phyloP scores from a whole-genome alignment of 305 asterid species.

The Plantago lanceolata region DNA sequence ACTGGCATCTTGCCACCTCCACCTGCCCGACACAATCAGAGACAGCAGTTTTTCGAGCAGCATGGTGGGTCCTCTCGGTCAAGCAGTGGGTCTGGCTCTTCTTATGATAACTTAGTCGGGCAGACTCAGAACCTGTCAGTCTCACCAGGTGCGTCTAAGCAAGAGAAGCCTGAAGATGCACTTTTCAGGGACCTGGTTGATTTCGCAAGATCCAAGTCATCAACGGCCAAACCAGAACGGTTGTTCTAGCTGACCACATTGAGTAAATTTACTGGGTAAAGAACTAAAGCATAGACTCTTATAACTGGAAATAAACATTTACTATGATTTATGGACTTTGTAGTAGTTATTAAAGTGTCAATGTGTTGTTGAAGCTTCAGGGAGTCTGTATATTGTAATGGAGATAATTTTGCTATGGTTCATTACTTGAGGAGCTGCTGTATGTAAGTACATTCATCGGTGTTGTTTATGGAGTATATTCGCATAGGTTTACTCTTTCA shows the following conservation, averaged over 20 bases:
- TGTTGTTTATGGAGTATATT: background rate
- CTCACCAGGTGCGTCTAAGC: conserved; percentile 44
- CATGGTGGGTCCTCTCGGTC: conserved; percentile 43
- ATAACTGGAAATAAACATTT: conserved; percentile 11
- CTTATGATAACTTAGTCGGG: conserved; percentile 64
- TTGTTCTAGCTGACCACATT: conserved; percentile 36
- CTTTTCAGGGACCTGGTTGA: conserved; percentile 87
- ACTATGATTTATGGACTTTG: conserved; percentile 13
- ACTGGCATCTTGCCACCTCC: conserved; percentile 63
- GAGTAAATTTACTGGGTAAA: conserved; percentile 34
- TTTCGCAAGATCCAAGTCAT: conserved; percentile 89
- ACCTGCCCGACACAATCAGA: conserved; percentile 68
- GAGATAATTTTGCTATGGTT: conserved; percentile 20
- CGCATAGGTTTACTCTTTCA: background rate
- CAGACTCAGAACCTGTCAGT: conserved; percentile 70
- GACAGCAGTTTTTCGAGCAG: conserved; percentile 81
- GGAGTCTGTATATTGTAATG: conserved; percentile 29
- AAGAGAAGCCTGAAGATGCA: conserved; percentile 71
- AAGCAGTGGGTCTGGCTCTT: conserved; percentile 56
- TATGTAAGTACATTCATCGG: conserved; percentile 3
- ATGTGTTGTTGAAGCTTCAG: conserved; percentile 19
- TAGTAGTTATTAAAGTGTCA: conserved; percentile 7
- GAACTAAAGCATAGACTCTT: background rate
- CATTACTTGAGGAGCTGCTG: background rate
- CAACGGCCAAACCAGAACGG: conserved; percentile 68